Evolutionary conservation across 1,284 basidiomycete species (phyloP), one percentile per base, ranked within the genome.

Genomic region (Cutaneotrichosporon cutaneum): DNA sequence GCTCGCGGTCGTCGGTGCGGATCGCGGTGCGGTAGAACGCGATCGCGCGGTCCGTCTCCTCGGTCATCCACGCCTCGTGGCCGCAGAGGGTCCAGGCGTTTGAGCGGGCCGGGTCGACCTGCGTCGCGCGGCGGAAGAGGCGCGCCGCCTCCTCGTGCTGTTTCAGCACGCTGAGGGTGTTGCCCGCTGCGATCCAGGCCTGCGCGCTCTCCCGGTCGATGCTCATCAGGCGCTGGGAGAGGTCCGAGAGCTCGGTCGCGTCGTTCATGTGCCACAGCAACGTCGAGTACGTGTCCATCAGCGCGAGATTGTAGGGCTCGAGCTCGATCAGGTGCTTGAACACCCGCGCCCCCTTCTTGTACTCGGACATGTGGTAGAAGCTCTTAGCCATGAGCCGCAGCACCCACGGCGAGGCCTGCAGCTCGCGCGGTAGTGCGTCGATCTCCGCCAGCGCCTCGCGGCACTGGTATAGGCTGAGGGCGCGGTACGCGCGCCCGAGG

Each of bases 221-320:
- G 52, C 87, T 86, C 67, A 94, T 84, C 51, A 97, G 82, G 68
- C 93, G 90, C 78, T 96, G 94, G 1, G 94, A 90, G 44, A 97
- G 84, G 80, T 88, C 90, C 2, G 94, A 93, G 54, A 97, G 84
- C 68, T 88, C 85, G 44, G 92, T 86, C 64, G 86, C 85, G 67
- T 86, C 85, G 72, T 90, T 87, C 52, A 94, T 82, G 79, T 97
- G 93, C 94, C 94, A 97, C 54, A 97, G 82, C 36, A 94, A 83
- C 13, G 94, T 95, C 44, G 93, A 95, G 80, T 92, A 95, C 45
- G 91, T 85, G 77, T 96, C 94, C 90, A 94, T 94, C 75, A 92
- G 90, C 81, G 85, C 86, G 59, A 94, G 77, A 27, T 90, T 86
- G 82, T 92, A 89, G 9, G 92, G 93, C 66, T 95, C 89, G 58